These are phyloP conservation scores for Trichoderma breve DNA, from an alignment of 2,329 filamentous ascomycete species.

Conservation along the genomic window DNA sequence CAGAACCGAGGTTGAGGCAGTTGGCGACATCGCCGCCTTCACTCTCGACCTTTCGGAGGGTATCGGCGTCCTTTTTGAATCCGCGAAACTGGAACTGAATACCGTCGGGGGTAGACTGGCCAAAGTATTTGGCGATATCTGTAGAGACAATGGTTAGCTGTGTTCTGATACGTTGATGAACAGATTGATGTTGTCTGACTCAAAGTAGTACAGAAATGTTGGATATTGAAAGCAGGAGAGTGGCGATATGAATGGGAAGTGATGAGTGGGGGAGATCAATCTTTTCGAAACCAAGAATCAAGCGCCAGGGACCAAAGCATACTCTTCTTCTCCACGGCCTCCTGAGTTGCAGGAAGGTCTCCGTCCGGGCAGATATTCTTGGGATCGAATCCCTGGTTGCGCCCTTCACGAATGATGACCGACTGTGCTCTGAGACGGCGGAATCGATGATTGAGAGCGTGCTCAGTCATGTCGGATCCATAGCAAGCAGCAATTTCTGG, in stretches of 20 bases:
- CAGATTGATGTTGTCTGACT: not conserved
- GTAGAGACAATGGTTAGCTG: not conserved
- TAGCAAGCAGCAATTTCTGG: conserved; percentile 49
- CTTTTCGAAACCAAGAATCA: not conserved
- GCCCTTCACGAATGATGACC: conserved; percentile 37
- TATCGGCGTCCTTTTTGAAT: conserved; percentile 53
- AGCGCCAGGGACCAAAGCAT: conserved; percentile 26
- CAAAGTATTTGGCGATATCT: conserved; percentile 61
- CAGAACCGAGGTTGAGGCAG: conserved; percentile 33
- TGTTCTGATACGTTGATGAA: not conserved
- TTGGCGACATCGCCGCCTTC: conserved; percentile 46
- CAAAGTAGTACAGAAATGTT: not conserved
- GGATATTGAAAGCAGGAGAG: not conserved
- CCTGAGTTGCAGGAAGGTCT: conserved; percentile 38
- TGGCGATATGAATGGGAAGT: not conserved
- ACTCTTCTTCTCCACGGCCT: conserved; percentile 43
- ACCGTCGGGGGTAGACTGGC: conserved; percentile 56
- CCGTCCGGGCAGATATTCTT: conserved; percentile 41
- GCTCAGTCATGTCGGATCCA: conserved; percentile 49
- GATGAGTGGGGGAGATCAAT: not conserved
- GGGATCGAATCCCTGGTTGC: conserved; percentile 40
- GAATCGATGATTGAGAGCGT: conserved; percentile 52
- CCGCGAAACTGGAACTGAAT: conserved; percentile 60
- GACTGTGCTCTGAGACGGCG: conserved; percentile 46
- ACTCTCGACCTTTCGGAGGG: conserved; percentile 44